Conservation (phyloP, 169 alveolate genomes). For the Toxoplasma gondii region DNA sequence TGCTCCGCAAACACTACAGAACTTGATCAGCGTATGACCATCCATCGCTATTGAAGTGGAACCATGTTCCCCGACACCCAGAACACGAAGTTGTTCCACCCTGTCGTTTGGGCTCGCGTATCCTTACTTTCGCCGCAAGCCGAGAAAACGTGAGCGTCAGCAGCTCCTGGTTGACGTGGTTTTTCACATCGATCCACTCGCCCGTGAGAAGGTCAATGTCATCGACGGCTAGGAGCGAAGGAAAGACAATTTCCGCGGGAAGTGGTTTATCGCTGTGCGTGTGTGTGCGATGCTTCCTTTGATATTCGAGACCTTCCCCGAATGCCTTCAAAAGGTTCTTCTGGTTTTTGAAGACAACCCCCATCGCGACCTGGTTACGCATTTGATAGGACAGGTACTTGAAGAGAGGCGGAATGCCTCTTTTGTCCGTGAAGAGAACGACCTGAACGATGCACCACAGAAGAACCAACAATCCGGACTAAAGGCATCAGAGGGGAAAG, state of each 20-base stretch:
- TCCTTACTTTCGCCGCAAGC: background rate
- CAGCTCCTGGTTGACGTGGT: background rate
- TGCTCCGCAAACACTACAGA: too few relatives aligned
- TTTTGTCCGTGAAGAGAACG: background rate
- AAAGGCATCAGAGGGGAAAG: background rate
- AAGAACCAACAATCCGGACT: background rate
- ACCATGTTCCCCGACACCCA: too few relatives aligned
- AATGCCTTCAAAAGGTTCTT: background rate
- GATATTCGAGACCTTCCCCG: background rate
- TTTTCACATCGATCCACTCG: conserved; percentile 14
- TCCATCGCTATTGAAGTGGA: too few relatives aligned
- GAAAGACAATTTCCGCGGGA: background rate
- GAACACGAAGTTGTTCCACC: too few relatives aligned
- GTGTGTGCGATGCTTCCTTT: background rate
- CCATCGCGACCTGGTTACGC: background rate
- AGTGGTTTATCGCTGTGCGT: background rate
- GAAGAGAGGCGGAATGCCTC: conserved; percentile 29
- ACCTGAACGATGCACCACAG: background rate
- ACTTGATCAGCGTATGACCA: too few relatives aligned
- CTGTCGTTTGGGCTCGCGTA: background rate
- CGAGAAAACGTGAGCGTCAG: background rate
- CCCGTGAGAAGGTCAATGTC: background rate
- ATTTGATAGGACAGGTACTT: background rate
- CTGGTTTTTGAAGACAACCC: conserved; percentile 14
- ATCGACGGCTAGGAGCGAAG: background rate